phyloP scores from a whole-genome alignment of 139 green algal species.

The Tetradesmus obliquus region DNA sequence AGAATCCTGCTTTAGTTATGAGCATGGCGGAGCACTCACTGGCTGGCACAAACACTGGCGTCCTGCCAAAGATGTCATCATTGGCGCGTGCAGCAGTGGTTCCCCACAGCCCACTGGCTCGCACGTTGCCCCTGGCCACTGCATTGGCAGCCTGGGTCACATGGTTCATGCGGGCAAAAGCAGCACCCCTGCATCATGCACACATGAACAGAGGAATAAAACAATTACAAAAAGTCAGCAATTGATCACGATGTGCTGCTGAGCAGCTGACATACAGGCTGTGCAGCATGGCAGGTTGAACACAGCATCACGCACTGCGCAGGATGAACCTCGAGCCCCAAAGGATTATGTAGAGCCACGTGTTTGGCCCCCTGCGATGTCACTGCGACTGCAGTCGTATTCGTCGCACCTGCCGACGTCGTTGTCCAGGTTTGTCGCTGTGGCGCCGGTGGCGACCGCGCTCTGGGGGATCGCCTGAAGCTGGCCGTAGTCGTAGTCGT shows the following conservation, averaged over 20 bases:
- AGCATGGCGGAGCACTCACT: conserved; percentile 1
- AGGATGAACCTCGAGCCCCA: too few species aligned
- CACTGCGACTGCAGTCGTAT: too few species aligned
- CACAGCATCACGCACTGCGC: too few species aligned
- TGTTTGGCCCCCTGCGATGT: too few species aligned
- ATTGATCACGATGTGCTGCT: not conserved
- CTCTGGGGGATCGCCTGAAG: conserved; percentile 9
- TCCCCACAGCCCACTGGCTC: not conserved
- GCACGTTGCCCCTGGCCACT: not conserved
- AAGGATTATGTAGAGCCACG: too few species aligned
- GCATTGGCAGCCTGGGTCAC: not conserved
- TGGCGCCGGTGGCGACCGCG: not conserved
- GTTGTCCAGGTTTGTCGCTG: not conserved
- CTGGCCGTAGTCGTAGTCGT: conserved; percentile 36
- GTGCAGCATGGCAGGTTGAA: too few species aligned
- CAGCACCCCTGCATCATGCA: conserved; percentile 5
- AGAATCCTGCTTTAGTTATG: not conserved
- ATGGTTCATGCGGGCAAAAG: not conserved
- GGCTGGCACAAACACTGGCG: conserved; percentile 10
- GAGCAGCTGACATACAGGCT: too few species aligned
- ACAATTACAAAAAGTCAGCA: not conserved
- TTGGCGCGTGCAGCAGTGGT: not conserved
- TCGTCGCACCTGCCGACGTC: not conserved
- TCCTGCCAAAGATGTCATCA: conserved; percentile 29
- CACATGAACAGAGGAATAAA: not conserved